Conservation (phyloP, 1,139 yeast species). For the Sugiyamaella novakii region DNA sequence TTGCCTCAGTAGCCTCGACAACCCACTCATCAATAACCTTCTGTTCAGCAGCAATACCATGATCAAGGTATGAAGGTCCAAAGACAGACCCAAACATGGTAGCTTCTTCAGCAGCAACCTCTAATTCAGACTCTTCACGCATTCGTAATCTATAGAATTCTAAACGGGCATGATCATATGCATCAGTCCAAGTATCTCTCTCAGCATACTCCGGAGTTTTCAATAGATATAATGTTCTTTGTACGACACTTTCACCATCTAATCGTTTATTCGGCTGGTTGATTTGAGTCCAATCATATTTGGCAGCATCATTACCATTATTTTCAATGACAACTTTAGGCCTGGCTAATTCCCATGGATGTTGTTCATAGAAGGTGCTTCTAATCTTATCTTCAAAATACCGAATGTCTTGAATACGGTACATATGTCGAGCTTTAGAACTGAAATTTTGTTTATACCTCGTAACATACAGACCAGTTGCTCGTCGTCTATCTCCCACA, state of each 20-base stretch:
- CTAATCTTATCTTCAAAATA: conserved; percentile 85
- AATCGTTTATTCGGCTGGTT: conserved; percentile 71
- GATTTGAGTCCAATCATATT: conserved; percentile 75
- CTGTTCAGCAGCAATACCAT: conserved; percentile 74
- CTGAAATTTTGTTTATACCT: conserved; percentile 41
- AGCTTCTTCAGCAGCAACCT: conserved; percentile 81
- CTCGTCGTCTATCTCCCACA: conserved; percentile 25
- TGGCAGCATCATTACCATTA: conserved; percentile 55
- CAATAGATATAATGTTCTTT: conserved; percentile 76
- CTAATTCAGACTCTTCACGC: conserved; percentile 75
- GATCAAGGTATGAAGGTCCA: conserved; percentile 60
- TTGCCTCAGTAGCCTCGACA: conserved; percentile 53
- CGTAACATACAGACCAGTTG: conserved; percentile 52
- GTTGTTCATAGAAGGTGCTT: conserved; percentile 80
- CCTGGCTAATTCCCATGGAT: conserved; percentile 97
- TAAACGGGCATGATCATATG: conserved; percentile 82
- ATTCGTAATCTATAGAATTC: conserved; percentile 87
- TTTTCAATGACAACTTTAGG: conserved; percentile 87
- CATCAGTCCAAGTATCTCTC: conserved; percentile 53
- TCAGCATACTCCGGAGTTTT: conserved; percentile 44
- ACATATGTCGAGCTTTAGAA: conserved; percentile 45
- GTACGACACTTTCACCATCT: conserved; percentile 94
- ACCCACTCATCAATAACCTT: conserved; percentile 72
- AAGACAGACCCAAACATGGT: conserved; percentile 81
- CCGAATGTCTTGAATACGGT: conserved; percentile 61